These are phyloP conservation scores for Coniferiporia weirii DNA, from an alignment of 1,284 basidiomycete genomes.

Conservation along the genomic window DNA sequence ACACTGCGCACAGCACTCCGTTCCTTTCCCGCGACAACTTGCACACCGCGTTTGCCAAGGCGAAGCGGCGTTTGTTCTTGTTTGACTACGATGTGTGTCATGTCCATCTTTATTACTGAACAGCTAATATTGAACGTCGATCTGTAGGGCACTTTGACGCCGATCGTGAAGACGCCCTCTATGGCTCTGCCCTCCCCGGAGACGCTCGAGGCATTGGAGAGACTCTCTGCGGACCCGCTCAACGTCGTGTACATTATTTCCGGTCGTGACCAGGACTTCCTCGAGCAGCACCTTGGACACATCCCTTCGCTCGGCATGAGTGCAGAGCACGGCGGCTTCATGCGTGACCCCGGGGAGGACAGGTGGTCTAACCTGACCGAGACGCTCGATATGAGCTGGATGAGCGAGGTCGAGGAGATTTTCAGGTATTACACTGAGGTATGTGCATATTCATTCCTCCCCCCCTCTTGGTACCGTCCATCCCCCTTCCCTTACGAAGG, in stretches of 20 bases:
- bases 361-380: slow-evolving; percentile 89
- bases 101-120: slow-evolving; percentile 9
- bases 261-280: slow-evolving; percentile 90
- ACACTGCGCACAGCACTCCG: slow-evolving; percentile 84
- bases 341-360: slow-evolving; percentile 63
- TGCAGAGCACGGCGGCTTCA: slow-evolving; percentile 95
- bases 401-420: slow-evolving; percentile 91
- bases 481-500: background rate
- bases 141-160: slow-evolving; percentile 86
- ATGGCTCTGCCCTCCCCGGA: slow-evolving; percentile 80
- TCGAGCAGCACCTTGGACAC: slow-evolving; percentile 89
- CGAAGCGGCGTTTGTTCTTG: slow-evolving; percentile 84
- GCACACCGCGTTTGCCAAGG: slow-evolving; percentile 59
- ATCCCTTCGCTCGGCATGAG: slow-evolving; percentile 83
- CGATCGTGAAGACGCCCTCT: slow-evolving; percentile 92
- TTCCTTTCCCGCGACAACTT: slow-evolving; percentile 69
- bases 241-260: slow-evolving; percentile 98
- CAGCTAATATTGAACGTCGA: slow-evolving; percentile 11
- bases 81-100: slow-evolving; percentile 90
- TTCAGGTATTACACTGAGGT: slow-evolving; percentile 96
- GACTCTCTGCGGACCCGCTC: slow-evolving; percentile 71
- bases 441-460: slow-evolving; percentile 20
- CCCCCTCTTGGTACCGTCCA: background rate
- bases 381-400: slow-evolving; percentile 96
- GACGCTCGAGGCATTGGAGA: slow-evolving; percentile 71